Conservation (phyloP, 129 eudicot species). For the Artemisia argyi region DNA sequence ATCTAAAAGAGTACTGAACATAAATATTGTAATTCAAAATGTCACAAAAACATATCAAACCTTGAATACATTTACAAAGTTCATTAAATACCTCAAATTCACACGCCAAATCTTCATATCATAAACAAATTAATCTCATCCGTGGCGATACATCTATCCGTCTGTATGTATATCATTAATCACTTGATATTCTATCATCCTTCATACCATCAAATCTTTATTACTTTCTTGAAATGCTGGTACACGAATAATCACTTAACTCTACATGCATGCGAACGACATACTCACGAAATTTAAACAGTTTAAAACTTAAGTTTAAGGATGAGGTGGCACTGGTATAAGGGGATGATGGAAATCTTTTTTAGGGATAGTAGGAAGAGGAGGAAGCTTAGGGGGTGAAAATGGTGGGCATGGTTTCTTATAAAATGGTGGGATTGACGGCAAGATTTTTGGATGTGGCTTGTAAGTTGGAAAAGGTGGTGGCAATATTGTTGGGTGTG, state of each 20-base stretch:
- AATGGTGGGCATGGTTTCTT: conserved; percentile 48
- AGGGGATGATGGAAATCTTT: conserved; percentile 45
- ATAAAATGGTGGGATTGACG: conserved; percentile 32
- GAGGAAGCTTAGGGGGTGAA: conserved; percentile 40
- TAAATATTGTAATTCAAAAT: not conserved
- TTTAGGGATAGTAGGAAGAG: conserved; percentile 42
- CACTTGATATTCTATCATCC: conserved; percentile 5
- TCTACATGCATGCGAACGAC: conserved; percentile 23
- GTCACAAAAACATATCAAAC: conserved; percentile 32
- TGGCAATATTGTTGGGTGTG: conserved; percentile 33
- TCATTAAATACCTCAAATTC: conserved; percentile 25
- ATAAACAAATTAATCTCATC: conserved; percentile 5
- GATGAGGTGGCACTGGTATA: conserved; percentile 42
- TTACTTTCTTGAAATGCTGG: too few relatives aligned
- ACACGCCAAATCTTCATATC: conserved; percentile 27
- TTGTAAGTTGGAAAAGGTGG: conserved; percentile 26
- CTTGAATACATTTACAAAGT: conserved; percentile 30
- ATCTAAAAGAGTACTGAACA: too few relatives aligned
- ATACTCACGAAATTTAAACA: conserved; percentile 16
- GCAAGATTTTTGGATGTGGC: conserved; percentile 40
- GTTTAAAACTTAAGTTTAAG: conserved; percentile 20
- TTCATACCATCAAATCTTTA: conserved; percentile 21
- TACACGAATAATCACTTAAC: too few relatives aligned
- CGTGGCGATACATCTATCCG: conserved; percentile 15
- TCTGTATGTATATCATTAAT: conserved; percentile 8